Conservation (phyloP, 306 rosid species). For the Canavalia gladiata region DNA sequence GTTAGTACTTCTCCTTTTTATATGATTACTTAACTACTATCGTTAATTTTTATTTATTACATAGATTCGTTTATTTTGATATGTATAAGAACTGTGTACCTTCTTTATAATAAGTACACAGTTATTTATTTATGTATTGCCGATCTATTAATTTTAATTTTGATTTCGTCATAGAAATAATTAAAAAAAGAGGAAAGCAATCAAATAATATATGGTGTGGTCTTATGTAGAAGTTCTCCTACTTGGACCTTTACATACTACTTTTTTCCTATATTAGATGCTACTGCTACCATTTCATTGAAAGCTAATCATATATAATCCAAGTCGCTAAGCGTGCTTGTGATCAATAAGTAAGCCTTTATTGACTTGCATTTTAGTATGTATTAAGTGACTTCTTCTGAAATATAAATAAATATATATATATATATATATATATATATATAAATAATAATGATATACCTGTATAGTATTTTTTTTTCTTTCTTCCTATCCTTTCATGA, state of each 20-base stretch:
- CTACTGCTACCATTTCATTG: background rate
- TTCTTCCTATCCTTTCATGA: too few relatives aligned
- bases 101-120: background rate
- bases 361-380: background rate
- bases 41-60: background rate
- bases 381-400: background rate
- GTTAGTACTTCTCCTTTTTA: too few relatives aligned
- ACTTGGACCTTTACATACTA: background rate
- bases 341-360: background rate
- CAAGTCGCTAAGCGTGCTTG: conserved; percentile 10
- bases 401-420: too few relatives aligned
- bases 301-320: background rate
- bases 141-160: background rate
- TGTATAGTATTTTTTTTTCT: too few relatives aligned
- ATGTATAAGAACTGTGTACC: background rate
- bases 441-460: too few relatives aligned
- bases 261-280: background rate
- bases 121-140: too few relatives aligned
- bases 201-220: background rate
- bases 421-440: too few relatives aligned
- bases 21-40: background rate
- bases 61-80: background rate
- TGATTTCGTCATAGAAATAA: background rate
- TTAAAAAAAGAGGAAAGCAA: background rate
- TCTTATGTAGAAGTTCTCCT: background rate